Conservation (phyloP, 192 early-diverging fungal species). For the Tieghemiomyces parasiticus region DNA sequence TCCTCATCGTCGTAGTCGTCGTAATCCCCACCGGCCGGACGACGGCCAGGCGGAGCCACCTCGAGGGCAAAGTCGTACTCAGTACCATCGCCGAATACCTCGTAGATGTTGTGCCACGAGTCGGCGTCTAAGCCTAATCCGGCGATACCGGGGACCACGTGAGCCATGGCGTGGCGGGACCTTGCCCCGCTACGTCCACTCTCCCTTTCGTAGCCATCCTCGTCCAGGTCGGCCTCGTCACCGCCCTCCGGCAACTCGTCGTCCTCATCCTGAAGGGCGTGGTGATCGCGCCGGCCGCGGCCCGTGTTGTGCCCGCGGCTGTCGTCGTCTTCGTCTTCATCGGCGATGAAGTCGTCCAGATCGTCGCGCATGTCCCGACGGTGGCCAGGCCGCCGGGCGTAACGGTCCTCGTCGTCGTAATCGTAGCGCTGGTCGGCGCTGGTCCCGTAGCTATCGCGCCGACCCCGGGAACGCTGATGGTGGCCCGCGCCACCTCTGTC, state of each 20-base stretch:
- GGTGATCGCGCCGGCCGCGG: conserved; percentile 11
- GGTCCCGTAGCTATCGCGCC: conserved; percentile 36
- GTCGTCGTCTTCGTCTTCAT: conserved; percentile 35
- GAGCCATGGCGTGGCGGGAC: conserved; percentile 12
- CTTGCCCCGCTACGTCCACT: no score
- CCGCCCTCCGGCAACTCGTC: conserved; percentile 18
- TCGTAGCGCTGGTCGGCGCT: conserved; percentile 29
- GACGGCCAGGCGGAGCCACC: conserved; percentile 9
- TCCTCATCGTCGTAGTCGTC: conserved; percentile 16
- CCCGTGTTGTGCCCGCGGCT: no score
- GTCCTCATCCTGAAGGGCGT: no score
- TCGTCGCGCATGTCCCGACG: conserved; percentile 25
- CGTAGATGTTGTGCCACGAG: conserved; percentile 60
- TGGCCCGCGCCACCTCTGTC: no score
- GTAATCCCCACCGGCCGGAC: conserved; percentile 9
- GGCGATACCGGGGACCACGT: conserved; percentile 24
- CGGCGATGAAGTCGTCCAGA: conserved; percentile 36
- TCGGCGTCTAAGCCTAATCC: conserved; percentile 34
- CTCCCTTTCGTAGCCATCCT: conserved; percentile 18
- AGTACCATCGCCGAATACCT: conserved; percentile 86
- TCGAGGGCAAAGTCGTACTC: conserved; percentile 61
- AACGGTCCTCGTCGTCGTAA: conserved; percentile 24
- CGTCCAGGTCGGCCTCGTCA: conserved; percentile 26
- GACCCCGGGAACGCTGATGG: conserved; percentile 15
- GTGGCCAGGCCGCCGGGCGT: conserved; percentile 16